Evolutionary conservation across 495 filamentous ascomycete genomes (phyloP).

Genomic region (Penicillium canariense): DNA sequence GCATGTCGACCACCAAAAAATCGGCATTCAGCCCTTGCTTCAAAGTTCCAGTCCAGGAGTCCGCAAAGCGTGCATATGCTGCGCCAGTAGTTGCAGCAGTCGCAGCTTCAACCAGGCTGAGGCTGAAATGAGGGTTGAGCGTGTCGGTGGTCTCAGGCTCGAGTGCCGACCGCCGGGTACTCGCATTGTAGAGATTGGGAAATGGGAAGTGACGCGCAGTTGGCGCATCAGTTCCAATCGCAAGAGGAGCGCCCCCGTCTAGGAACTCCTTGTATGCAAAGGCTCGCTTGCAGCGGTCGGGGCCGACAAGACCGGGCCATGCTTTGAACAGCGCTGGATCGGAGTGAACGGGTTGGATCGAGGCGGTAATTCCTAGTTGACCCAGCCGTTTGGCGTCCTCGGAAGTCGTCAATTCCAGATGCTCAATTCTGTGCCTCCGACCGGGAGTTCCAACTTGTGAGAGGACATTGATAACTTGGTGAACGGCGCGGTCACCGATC

Average conservation of each 20-base stretch:
- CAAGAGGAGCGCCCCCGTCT: constrained; percentile 53
- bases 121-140: constrained; percentile 53
- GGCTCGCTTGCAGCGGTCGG: constrained; percentile 51
- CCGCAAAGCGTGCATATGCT: constrained; percentile 58
- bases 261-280: constrained; percentile 63
- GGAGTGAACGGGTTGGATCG: constrained; percentile 60
- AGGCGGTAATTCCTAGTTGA: constrained; percentile 57
- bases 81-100: constrained; percentile 55
- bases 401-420: constrained; percentile 55
- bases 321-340: constrained; percentile 59
- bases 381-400: constrained; percentile 54
- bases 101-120: constrained; percentile 38
- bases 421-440: constrained; percentile 56
- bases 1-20: constrained; percentile 58
- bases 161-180: constrained; percentile 54
- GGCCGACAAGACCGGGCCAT: constrained; percentile 56
- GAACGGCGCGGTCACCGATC: constrained; percentile 59
- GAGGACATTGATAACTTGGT: constrained; percentile 54
- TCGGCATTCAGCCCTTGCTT: constrained; percentile 51
- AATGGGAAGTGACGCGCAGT: constrained; percentile 39
- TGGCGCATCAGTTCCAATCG: constrained; percentile 59
- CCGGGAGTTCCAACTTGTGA: constrained; percentile 40
- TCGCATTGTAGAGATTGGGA: constrained; percentile 56
- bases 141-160: constrained; percentile 44
- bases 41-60: constrained; percentile 52